These are phyloP conservation scores for Tricladium varicosporioides DNA, from an alignment of 2,329 filamentous ascomycete species.

Conservation along the genomic window DNA sequence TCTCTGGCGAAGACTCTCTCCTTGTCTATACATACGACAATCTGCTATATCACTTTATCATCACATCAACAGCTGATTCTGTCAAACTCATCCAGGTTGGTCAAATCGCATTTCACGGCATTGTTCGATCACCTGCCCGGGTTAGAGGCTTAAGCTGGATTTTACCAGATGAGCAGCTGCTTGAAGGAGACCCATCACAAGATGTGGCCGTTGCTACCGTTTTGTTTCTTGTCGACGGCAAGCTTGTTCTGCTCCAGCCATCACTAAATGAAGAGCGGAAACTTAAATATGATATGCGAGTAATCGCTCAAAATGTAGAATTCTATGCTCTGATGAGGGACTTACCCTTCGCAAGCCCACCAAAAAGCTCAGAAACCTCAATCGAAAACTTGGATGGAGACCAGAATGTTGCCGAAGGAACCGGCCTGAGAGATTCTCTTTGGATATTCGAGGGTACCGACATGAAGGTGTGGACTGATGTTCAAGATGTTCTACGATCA, in stretches of 20 bases:
- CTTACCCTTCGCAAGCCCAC: conserved; percentile 48
- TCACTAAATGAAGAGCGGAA: conserved; percentile 78
- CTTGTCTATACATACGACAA: conserved; percentile 98
- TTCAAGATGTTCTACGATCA: conserved; percentile 77
- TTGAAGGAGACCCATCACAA: conserved; percentile 89
- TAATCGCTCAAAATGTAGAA: conserved; percentile 93
- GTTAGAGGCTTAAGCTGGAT: conserved; percentile 96
- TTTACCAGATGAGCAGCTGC: conserved; percentile 82
- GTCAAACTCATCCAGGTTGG: conserved; percentile 88
- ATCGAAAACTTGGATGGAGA: conserved; percentile 15
- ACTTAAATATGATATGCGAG: conserved; percentile 96
- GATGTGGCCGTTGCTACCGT: conserved; percentile 93
- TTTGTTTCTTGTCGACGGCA: conserved; percentile 94
- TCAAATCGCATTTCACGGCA: conserved; percentile 95
- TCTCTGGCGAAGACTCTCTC: conserved; percentile 89
- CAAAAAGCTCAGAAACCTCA: conserved; percentile 11
- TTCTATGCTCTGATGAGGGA: conserved; percentile 93
- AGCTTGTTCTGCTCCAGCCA: conserved; percentile 87
- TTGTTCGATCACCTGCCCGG: conserved; percentile 87
- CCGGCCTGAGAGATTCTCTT: conserved; percentile 72
- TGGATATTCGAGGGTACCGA: conserved; percentile 92
- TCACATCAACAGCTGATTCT: conserved; percentile 66
- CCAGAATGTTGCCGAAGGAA: conserved; percentile 24
- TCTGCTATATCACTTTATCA: conserved; percentile 90
- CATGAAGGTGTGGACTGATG: conserved; percentile 84